phyloP scores from a whole-genome alignment of 805 yeast species.

The Saturnispora ahearnii region DNA sequence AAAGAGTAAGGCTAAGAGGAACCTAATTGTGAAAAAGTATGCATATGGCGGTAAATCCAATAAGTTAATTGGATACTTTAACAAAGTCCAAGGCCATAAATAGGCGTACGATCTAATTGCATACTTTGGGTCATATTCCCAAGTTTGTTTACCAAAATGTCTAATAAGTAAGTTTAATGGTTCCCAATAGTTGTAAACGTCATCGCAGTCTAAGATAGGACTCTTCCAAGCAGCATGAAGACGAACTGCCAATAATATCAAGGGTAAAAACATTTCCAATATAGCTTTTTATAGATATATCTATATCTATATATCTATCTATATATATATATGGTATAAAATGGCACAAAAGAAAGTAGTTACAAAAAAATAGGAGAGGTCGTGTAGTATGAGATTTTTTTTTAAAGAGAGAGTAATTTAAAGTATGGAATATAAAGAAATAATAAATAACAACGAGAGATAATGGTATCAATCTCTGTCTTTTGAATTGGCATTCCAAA shows the following conservation, averaged over 20 bases:
- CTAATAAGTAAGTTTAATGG: conserved; percentile 72
- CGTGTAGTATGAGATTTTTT: background rate
- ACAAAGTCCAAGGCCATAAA: conserved; percentile 38
- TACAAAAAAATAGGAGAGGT: background rate
- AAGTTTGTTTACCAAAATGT: conserved; percentile 86
- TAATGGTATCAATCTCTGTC: conserved; percentile 17
- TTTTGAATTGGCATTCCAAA: conserved; percentile 26
- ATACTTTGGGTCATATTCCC: conserved; percentile 91
- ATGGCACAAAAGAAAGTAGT: too few relatives aligned
- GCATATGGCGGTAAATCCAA: conserved; percentile 15
- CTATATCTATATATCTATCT: background rate
- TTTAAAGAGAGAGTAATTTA: background rate
- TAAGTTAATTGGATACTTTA: conserved; percentile 19
- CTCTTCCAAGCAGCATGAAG: conserved; percentile 36
- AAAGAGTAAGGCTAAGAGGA: conserved; percentile 32
- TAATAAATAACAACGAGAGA: background rate
- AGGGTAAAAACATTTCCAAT: background rate
- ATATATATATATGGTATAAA: background rate
- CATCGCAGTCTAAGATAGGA: conserved; percentile 88
- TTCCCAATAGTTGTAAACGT: conserved; percentile 89
- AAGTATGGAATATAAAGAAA: background rate
- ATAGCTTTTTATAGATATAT: too few relatives aligned
- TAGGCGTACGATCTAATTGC: conserved; percentile 85
- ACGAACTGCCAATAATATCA: conserved; percentile 9
- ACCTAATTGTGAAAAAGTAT: conserved; percentile 48